Evolutionary conservation across 805 yeast genomes (phyloP), one percentile per base, ranked within the genome.

Genomic region (Dipodascus albidus): DNA sequence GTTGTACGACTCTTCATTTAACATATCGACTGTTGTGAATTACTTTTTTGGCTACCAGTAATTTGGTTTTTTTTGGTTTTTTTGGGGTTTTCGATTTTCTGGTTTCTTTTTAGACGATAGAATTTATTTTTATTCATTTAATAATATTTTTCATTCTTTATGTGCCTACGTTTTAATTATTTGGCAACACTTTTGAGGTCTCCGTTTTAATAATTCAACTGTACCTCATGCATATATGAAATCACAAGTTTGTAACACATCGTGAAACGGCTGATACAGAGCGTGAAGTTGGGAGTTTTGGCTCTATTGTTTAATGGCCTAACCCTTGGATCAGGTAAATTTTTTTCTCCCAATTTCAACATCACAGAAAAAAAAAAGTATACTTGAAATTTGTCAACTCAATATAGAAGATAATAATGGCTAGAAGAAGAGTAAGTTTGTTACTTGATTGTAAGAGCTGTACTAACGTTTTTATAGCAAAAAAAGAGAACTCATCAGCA

Each of bases 401-500:
- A 3, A 23, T 1, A 17, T 8, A 14, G 2, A 42, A 20, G 14
- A 4, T 33, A 35, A 65, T 38, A 52, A 78, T 78, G 82, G 81
- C 79, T 44, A 74, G 73, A 60, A 73, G 80, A 74, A 77, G 79
- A 71, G 74, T 71, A 62, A 47, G 73, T 63, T 9, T 23, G 42
- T 33, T 17, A 2, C 22, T 9, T 23, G 44, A 38, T n/a, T 14
- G 3, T 48, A 56, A 24, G 21, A 19, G 31, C 38, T 41, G n/a
- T 52, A 50, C 53, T 20, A 52, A 58, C 60, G 58, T 42, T 51
- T 23, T 23, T 35, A n/a, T 54, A 78, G 78, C 77, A 74, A 54
- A 90, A 89, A 72, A 86, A 81, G 67, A 84, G 96, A 78, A 91
- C 98, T 15, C 97, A 90, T 67, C 85, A 74, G 50, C 76, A 76